phyloP scores from a whole-genome alignment of 2,329 filamentous ascomycete species.

The Exophiala aquamarina region DNA sequence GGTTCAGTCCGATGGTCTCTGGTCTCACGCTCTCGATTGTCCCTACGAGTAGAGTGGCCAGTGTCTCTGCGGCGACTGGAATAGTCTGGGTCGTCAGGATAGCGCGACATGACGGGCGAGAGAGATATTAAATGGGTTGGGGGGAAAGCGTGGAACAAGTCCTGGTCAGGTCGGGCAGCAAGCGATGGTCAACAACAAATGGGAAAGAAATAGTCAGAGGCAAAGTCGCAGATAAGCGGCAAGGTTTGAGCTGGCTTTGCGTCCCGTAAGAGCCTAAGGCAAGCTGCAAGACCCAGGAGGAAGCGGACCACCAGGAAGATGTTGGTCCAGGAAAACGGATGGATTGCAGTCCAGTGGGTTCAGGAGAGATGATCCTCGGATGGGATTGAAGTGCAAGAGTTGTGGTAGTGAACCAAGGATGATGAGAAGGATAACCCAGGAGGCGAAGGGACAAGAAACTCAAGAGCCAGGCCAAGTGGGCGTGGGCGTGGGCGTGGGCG shows the following conservation, averaged over 20 bases:
- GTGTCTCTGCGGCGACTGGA: constrained; percentile 5
- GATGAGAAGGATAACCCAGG: constrained; percentile 11
- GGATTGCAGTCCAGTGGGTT: constrained; percentile 17
- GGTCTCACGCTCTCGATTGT: constrained; percentile 6
- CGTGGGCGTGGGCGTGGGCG: constrained; percentile 13
- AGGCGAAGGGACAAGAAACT: not conserved
- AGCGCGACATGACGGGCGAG: constrained; percentile 22
- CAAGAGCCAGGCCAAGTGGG: not conserved
- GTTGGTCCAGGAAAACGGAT: constrained; percentile 7
- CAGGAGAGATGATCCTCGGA: constrained; percentile 9
- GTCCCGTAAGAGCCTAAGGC: constrained; percentile 18
- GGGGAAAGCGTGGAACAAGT: constrained; percentile 6
- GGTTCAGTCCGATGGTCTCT: constrained; percentile 11
- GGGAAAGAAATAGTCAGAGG: constrained; percentile 18
- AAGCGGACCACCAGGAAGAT: constrained; percentile 12
- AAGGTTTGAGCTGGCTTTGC: constrained; percentile 13
- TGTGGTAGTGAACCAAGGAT: constrained; percentile 5
- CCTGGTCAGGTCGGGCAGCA: constrained; percentile 24
- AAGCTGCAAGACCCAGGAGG: constrained; percentile 8
- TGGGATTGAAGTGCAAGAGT: constrained; percentile 9
- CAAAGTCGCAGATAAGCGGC: constrained; percentile 17
- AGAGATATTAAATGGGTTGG: constrained; percentile 7
- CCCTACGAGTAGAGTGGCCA: constrained; percentile 18
- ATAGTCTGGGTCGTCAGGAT: constrained; percentile 23
- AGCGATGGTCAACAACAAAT: constrained; percentile 17